Conservation (phyloP, 2,329 filamentous ascomycete genomes). For the Colletotrichum truncatum region DNA sequence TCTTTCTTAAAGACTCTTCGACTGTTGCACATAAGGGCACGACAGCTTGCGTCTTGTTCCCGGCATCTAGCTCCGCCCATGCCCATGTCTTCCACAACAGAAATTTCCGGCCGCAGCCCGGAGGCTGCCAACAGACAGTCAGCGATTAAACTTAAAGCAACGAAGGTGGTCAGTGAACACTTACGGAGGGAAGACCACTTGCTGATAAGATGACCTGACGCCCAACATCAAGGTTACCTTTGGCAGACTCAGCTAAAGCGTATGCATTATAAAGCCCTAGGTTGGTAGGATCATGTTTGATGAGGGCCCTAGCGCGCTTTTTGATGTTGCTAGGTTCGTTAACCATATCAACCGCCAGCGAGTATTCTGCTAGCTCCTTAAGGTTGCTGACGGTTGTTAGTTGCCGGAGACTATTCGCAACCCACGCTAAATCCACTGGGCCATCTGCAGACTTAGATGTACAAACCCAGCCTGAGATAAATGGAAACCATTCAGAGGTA, state of each 20-base stretch:
- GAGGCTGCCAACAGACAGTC: neutral
- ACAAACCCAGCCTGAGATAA: constrained; percentile 40
- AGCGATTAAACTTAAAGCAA: neutral
- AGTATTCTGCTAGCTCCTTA: constrained; percentile 71
- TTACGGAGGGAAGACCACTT: constrained; percentile 49
- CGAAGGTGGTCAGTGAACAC: constrained; percentile 12
- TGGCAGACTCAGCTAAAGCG: constrained; percentile 73
- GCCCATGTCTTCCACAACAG: constrained; percentile 69
- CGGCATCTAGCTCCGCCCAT: constrained; percentile 69
- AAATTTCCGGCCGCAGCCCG: constrained; percentile 32
- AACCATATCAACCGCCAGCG: constrained; percentile 71
- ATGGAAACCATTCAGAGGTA: constrained; percentile 53
- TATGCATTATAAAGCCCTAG: constrained; percentile 81
- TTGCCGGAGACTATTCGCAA: constrained; percentile 64
- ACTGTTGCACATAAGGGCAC: constrained; percentile 50
- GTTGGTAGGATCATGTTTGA: constrained; percentile 74
- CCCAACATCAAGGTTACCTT: constrained; percentile 66
- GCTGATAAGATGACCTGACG: constrained; percentile 74
- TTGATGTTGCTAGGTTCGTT: constrained; percentile 65
- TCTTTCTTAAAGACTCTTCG: constrained; percentile 38
- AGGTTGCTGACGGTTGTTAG: constrained; percentile 58
- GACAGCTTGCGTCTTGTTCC: constrained; percentile 44
- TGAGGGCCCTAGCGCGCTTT: constrained; percentile 76
- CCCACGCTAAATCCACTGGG: constrained; percentile 53
- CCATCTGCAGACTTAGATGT: constrained; percentile 34